Evolutionary conservation across 352 stramenopile species (phyloP).

Genomic region (Pythium brachiatum): DNA sequence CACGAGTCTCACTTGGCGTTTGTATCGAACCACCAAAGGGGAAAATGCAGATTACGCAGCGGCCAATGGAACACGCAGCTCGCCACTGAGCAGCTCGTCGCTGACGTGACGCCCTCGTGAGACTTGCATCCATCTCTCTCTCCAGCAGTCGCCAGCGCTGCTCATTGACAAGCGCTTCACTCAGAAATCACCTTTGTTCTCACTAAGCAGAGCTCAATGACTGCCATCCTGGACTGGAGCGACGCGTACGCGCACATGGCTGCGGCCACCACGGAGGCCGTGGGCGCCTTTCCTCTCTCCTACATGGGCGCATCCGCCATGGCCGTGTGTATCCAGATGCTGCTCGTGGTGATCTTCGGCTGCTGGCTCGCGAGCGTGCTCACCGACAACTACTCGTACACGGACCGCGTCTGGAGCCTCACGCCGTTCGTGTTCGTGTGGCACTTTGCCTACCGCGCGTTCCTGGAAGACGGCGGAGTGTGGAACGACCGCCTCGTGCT

Average conservation of each 20-base stretch:
- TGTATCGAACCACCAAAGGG: background rate
- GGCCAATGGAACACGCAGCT: background rate
- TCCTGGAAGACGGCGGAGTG: constrained; percentile 44
- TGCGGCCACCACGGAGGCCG: constrained; percentile 32
- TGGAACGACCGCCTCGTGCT: constrained; percentile 65
- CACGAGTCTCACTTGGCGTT: background rate
- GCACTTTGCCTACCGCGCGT: constrained; percentile 66
- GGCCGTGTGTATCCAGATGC: constrained; percentile 42
- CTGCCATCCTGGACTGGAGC: constrained; percentile 33
- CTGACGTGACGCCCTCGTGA: background rate
- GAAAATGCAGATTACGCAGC: background rate
- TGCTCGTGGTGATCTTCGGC: constrained; percentile 39
- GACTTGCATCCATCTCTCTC: background rate
- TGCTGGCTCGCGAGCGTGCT: constrained; percentile 63
- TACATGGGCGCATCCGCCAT: constrained; percentile 40
- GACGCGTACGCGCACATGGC: constrained; percentile 30
- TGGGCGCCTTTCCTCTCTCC: constrained; percentile 33
- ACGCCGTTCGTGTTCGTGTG: constrained; percentile 85
- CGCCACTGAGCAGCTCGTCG: background rate
- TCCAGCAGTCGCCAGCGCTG: background rate
- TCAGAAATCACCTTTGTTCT: constrained; percentile 1
- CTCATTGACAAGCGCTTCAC: constrained; percentile 9
- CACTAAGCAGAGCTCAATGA: background rate
- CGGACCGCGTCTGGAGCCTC: constrained; percentile 93
- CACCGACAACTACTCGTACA: constrained; percentile 90